Evolutionary conservation across 2,329 filamentous ascomycete genomes (phyloP).

Genomic region (Penicillium sp.): DNA sequence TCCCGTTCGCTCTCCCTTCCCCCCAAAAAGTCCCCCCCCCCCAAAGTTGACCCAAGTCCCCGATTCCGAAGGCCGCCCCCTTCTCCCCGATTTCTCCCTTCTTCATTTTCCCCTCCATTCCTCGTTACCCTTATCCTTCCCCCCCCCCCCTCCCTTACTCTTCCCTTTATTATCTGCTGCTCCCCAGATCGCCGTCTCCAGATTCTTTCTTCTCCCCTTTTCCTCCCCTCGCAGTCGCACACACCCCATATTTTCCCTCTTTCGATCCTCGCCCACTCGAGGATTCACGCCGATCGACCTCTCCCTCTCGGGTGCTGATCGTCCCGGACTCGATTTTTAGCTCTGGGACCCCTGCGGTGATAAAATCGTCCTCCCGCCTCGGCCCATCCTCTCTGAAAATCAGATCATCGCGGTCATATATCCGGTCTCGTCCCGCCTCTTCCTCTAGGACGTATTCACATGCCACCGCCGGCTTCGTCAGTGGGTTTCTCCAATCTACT

Average conservation of each 20-base stretch:
- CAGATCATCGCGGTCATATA: constrained; percentile 13
- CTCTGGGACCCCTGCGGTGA: constrained; percentile 21
- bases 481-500: constrained; percentile 74
- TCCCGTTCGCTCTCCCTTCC: constrained; percentile 14
- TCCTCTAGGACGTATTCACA: constrained; percentile 55
- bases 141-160: constrained; percentile 14
- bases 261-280: not conserved
- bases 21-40: too few species aligned
- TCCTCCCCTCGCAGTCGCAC: constrained; percentile 7
- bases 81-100: constrained; percentile 30
- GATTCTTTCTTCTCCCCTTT: constrained; percentile 18
- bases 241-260: constrained; percentile 7
- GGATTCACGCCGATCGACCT: constrained; percentile 10
- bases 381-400: constrained; percentile 11
- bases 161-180: constrained; percentile 23
- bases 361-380: constrained; percentile 22
- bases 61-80: constrained; percentile 23
- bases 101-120: constrained; percentile 27
- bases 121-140: too few species aligned
- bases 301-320: constrained; percentile 29
- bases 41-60: too few species aligned
- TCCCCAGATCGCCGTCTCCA: constrained; percentile 31
- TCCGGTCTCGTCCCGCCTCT: constrained; percentile 13
- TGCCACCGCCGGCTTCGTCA: constrained; percentile 71
- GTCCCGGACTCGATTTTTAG: constrained; percentile 24